Evolutionary conservation across 805 yeast species (phyloP), one percentile per base, ranked within the genome.

Genomic region (Candida nonsorbophila): DNA sequence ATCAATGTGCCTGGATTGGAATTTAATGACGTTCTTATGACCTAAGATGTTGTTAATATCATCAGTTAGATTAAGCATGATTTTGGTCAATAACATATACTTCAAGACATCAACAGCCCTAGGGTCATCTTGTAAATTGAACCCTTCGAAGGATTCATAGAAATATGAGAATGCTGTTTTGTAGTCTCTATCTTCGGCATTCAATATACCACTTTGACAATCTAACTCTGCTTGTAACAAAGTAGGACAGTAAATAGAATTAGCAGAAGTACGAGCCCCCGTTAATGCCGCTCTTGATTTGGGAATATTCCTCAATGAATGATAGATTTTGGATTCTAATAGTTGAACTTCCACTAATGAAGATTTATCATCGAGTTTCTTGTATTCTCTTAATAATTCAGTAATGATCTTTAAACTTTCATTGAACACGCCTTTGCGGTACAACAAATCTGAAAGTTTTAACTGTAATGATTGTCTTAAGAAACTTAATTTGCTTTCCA

Each of bases 251-350:
- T 88, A 94, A 29, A 92, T 85, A 14, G 97, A 74, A 55, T 92
- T 94, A n/a, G 98, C 98, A 3, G 94, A 82, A 0, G 98, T 92
- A 57, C 97, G 76, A 2, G 98, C 96, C 26, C 94, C 79, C 2
- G 97, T 87, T 45, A 92, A 69, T 3, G 96, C 79, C 6, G 97
- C 97, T 47, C 84, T 77, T 4, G 95, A 75, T 61, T 90, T 92
- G 4, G 96, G 83, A 47, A 84, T 72, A 55, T 92, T 92, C 54
- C 96, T 76, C 46, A 92, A 68, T 16, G 94, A 87, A 55, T 88
- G 95, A 55, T 82, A 92, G 22, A 85, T 86, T 49, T 86, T 81
- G 13, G 92, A 72, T 55, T 92, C 97, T 40, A 92, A 72, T 41
- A 92, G 65, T 59, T 92, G 97, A 20, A 92, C 96, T 55, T 92